Evolutionary conservation across 2,329 filamentous ascomycete species (phyloP).

Genomic region (Leptographium lundbergii): DNA sequence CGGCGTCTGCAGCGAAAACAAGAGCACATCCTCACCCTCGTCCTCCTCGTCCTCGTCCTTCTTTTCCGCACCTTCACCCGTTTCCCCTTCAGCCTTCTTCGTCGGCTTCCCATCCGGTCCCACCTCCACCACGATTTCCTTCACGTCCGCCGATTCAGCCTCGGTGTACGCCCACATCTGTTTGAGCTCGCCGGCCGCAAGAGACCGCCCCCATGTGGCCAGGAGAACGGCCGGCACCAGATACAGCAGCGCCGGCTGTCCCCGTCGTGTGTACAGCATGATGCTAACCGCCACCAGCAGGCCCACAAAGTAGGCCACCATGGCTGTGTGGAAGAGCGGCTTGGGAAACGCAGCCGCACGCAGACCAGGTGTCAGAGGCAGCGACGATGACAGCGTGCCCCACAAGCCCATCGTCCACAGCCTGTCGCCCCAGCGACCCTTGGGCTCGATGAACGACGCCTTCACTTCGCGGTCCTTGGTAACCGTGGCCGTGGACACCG

Average conservation of each 20-base stretch:
- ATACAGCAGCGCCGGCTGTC: constrained; percentile 84
- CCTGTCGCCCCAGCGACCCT: constrained; percentile 68
- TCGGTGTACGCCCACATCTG: constrained; percentile 79
- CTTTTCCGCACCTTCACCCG: constrained; percentile 5
- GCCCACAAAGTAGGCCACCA: constrained; percentile 65
- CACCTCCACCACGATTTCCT: constrained; percentile 42
- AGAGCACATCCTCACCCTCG: not conserved
- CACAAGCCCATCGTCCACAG: constrained; percentile 51
- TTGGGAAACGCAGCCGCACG: constrained; percentile 54
- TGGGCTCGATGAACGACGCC: constrained; percentile 42
- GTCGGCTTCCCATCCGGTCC: constrained; percentile 34
- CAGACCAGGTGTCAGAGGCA: constrained; percentile 19
- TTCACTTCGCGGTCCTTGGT: constrained; percentile 32
- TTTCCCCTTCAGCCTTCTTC: constrained; percentile 14
- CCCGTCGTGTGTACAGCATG: constrained; percentile 66
- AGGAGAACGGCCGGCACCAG: constrained; percentile 76
- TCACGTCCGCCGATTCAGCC: constrained; percentile 43
- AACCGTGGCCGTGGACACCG: constrained; percentile 20
- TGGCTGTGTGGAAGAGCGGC: constrained; percentile 68
- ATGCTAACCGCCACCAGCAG: constrained; percentile 66
- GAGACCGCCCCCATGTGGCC: constrained; percentile 61
- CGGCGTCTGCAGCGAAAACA: constrained; percentile 1
- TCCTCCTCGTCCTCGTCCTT: not conserved
- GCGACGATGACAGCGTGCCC: not conserved
- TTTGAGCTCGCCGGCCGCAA: constrained; percentile 53